A percentile compares a stretch with the other conserved stretches of the same genome.
Evolutionary conservation across 1,284 basidiomycete genomes (phyloP).

Genomic region (Puccinia sorghi): DNA sequence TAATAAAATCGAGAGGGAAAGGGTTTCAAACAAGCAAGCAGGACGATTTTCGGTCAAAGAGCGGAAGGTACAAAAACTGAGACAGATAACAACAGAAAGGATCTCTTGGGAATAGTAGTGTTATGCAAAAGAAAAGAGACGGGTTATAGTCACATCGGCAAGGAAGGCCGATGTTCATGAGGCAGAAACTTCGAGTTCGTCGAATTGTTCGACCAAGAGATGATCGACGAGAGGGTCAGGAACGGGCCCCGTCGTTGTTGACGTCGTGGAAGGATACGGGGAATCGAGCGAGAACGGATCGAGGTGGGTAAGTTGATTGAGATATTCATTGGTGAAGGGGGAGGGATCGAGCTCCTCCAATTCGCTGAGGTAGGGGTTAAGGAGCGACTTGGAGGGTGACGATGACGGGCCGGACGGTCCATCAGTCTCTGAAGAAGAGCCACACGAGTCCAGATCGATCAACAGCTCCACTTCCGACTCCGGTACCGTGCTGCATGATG

Average conservation of each 20-base stretch:
- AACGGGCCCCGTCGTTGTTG: not conserved
- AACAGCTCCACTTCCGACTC: not conserved
- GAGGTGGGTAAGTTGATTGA: not conserved
- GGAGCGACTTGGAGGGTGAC: not conserved
- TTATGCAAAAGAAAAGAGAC: not conserved
- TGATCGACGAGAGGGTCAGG: not conserved
- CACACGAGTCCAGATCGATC: not conserved
- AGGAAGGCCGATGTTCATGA: not conserved
- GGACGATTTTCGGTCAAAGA: too few species aligned
- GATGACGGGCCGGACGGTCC: not conserved
- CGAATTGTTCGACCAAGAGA: constrained; percentile 2
- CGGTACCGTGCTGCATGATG: not conserved
- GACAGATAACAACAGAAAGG: too few species aligned
- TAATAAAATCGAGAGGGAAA: too few species aligned
- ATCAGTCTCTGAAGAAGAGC: not conserved
- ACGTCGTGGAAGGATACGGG: not conserved
- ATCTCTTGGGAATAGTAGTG: too few species aligned
- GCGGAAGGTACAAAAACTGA: too few species aligned
- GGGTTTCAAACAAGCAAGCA: too few species aligned
- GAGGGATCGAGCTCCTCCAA: constrained; percentile 1
- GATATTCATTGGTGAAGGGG: not conserved
- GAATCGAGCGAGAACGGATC: not conserved
- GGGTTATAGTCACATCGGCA: not conserved
- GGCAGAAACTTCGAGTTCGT: not conserved
- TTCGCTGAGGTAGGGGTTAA: constrained; percentile 2